Percentiles rank a stretch among this genome's conserved stretches.
Evolutionary conservation across 129 eudicot genomes (phyloP).

Genomic region (Flaveria ramosissima): DNA sequence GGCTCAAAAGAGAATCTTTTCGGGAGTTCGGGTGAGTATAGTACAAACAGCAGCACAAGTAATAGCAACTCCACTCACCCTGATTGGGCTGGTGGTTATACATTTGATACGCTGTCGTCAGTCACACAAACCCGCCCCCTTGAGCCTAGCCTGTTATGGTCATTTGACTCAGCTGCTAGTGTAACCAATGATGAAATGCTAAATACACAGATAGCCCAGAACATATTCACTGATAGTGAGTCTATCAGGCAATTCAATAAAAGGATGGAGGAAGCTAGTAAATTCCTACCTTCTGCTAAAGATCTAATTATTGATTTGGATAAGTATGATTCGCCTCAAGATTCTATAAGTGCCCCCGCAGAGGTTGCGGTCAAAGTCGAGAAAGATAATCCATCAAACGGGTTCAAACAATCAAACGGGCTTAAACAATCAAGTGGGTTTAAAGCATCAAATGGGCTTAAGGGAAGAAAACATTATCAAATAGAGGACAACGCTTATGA

Average conservation of each 20-base stretch:
- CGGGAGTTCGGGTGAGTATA: constrained; percentile 48
- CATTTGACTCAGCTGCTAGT: constrained; percentile 39
- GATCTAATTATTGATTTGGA: constrained; percentile 66
- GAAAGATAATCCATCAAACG: constrained; percentile 36
- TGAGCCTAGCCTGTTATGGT: constrained; percentile 21
- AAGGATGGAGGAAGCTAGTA: constrained; percentile 93
- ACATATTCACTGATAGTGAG: constrained; percentile 54
- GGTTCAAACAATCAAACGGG: constrained; percentile 34
- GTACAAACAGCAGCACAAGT: constrained; percentile 53
- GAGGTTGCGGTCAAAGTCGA: constrained; percentile 46
- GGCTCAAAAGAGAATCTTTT: constrained; percentile 47
- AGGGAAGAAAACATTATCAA: constrained; percentile 65
- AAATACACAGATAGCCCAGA: constrained; percentile 35
- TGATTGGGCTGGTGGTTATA: constrained; percentile 43
- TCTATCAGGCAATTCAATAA: constrained; percentile 69
- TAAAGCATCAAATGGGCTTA: constrained; percentile 34
- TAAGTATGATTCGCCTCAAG: constrained; percentile 53
- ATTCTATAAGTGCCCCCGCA: constrained; percentile 32
- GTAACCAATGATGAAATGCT: constrained; percentile 33
- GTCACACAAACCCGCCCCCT: constrained; percentile 25
- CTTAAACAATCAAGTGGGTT: constrained; percentile 28
- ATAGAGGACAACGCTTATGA: constrained; percentile 48
- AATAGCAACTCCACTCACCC: constrained; percentile 38
- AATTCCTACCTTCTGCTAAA: constrained; percentile 60
- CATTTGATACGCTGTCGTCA: constrained; percentile 42